These are phyloP conservation scores for Trichoderma aggressivum DNA, from an alignment of 2,329 filamentous ascomycete genomes.

Conservation along the genomic window DNA sequence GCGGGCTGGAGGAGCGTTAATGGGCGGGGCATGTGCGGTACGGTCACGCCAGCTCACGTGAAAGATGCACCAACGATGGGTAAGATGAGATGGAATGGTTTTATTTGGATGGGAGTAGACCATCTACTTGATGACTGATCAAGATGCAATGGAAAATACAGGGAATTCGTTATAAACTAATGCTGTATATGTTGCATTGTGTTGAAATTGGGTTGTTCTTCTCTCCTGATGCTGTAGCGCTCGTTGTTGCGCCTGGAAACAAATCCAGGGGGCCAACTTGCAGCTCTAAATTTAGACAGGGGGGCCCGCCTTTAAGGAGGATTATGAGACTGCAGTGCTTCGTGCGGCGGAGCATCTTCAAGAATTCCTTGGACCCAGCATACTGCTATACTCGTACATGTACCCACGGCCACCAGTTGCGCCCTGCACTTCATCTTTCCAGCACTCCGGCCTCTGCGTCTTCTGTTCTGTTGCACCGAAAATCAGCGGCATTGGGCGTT, in stretches of 20 bases:
- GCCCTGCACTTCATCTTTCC: not conserved
- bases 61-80: not conserved
- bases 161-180: no score
- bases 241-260: not conserved
- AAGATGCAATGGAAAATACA: not conserved
- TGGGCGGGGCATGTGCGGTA: not conserved
- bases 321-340: not conserved
- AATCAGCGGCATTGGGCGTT: conserved; percentile 1
- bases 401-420: not conserved
- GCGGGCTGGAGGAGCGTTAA: not conserved
- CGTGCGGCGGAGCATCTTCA: not conserved
- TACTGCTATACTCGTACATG: no score
- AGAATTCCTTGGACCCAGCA: not conserved
- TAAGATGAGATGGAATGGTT: not conserved
- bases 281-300: conserved; percentile 16
- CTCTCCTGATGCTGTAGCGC: not conserved
- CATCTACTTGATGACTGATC: not conserved
- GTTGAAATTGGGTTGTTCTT: no score
- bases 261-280: not conserved
- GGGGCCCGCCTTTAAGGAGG: conserved; percentile 16
- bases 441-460: not conserved
- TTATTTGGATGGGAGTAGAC: not conserved
- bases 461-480: not conserved
- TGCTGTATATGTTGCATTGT: no score
- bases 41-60: conserved; percentile 24